Evolutionary conservation across 176 grass and related monocot species (phyloP).

Genomic region (Cocos nucifera): DNA sequence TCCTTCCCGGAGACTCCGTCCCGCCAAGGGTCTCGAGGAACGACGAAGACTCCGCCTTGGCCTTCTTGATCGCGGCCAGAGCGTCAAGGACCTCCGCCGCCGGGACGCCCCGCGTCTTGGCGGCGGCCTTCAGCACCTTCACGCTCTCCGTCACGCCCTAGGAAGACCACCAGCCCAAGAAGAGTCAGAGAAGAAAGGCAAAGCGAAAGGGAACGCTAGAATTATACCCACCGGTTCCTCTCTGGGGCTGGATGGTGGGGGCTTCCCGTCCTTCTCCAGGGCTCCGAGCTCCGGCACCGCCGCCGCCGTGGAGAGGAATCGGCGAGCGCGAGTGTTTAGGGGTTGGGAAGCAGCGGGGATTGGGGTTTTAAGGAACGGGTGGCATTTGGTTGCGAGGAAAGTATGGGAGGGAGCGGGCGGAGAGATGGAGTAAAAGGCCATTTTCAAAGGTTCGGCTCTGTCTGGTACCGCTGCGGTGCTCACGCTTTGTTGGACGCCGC

Average conservation of each 20-base stretch:
- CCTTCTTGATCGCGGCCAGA: constrained; percentile 66
- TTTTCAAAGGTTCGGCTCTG: not conserved
- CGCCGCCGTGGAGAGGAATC: constrained; percentile 1
- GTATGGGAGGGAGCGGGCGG: not conserved
- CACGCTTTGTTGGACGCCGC: no score
- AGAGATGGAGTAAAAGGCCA: constrained; percentile 6
- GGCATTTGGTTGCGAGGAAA: not conserved
- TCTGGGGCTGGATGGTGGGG: not conserved
- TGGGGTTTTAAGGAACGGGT: not conserved
- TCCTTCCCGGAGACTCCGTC: constrained; percentile 72
- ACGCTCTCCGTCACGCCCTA: constrained; percentile 57
- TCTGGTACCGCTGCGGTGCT: no score
- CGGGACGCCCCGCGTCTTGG: constrained; percentile 66
- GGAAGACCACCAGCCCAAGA: not conserved
- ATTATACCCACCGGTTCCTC: constrained; percentile 10
- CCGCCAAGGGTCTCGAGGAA: constrained; percentile 82
- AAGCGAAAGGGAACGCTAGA: not conserved
- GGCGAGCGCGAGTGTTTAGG: constrained; percentile 1
- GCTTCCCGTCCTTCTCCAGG: constrained; percentile 12
- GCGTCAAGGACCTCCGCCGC: constrained; percentile 49
- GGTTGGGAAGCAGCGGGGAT: not conserved
- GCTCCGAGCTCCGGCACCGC: constrained; percentile 21
- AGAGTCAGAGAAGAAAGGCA: not conserved
- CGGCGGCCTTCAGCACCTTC: constrained; percentile 70
- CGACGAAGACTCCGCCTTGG: constrained; percentile 45